Base-by-base conservation (phyloP, 2,329 filamentous ascomycete species). In the Rhynchosporium graminicola region DNA sequence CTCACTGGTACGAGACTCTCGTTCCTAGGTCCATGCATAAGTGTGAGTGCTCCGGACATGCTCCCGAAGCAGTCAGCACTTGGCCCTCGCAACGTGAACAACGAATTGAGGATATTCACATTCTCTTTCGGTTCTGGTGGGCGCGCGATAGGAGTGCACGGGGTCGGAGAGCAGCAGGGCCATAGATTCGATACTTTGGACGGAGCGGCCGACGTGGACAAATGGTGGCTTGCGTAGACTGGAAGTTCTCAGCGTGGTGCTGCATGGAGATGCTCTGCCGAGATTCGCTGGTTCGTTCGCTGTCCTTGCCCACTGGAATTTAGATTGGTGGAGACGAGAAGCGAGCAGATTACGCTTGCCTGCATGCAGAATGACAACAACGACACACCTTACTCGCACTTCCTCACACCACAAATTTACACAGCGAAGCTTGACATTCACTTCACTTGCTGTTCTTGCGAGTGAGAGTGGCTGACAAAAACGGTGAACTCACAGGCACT, bases 191-290 rank as follows among this genome's bases (percentile, higher is more conserved):
- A 55, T 47, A 28, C 4, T 43, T 29, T 36, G 31, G 26, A 63
- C 65, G 66, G 67, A 68, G 59, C 33, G 62, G 31, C 67, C 65
- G 65, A 67, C 47, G 45, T 51, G 55, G 57, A 38, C 52, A 43
- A 62, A 50, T 55, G 31, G 60, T 68, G 67, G 67, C 67, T 67
- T 64, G 65, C 63, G 65, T 46, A 46, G 42, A 46, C 28, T 64
- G 38, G 63, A 61, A 52, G 31, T 60, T n/a, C 59, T 42, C 36
- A 28, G 51, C 51, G 51, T 54, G 51, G 51, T 33, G 45, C 28
- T 57, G 59, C 59, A 51, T 61, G 45, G 45, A 61, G 54, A 36
- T n/a, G 31, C 33, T 48, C 57, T 50, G 29, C 42, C 59, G 59
- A 61, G 52, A 8, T 3, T 13, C 28, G 29, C 15, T 61, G 52